Percentiles rank a stretch among this genome's conserved stretches.
These are phyloP conservation scores for Eucalyptus camaldulensis DNA, from an alignment of 345 rosid species.

Conservation along the genomic window DNA sequence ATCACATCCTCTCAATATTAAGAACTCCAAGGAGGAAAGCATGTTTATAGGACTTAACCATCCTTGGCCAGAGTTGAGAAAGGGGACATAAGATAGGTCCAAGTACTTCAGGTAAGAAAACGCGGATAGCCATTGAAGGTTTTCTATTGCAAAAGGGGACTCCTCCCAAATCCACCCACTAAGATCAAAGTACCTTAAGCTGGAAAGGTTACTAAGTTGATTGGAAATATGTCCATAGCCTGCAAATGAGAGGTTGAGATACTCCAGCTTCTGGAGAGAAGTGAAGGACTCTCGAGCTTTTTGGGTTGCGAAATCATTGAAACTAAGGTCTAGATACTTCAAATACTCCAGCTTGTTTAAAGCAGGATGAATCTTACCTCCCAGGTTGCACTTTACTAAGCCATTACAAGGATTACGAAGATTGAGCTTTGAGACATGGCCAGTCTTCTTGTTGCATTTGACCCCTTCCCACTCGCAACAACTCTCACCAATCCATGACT, in stretches of 20 bases:
- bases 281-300: not conserved
- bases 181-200: not conserved
- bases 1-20: not conserved
- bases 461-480: constrained; percentile 14
- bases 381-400: not conserved
- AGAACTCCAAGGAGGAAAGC: not conserved
- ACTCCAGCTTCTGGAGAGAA: not conserved
- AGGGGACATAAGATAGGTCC: not conserved
- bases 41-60: not conserved
- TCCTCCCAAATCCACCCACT: not conserved
- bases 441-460: not conserved
- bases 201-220: not conserved
- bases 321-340: not conserved
- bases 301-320: not conserved
- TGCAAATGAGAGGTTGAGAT: not conserved
- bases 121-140: not conserved
- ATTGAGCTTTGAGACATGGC: not conserved
- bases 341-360: not conserved
- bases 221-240: not conserved
- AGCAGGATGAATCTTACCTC: not conserved
- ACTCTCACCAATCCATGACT: constrained; percentile 11
- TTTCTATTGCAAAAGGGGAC: not conserved
- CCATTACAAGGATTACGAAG: constrained; percentile 1
- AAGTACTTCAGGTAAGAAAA: not conserved
- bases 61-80: not conserved